These are phyloP conservation scores for Powellomyces hirtus DNA, from an alignment of 192 early-diverging fungal genomes.

Conservation along the genomic window DNA sequence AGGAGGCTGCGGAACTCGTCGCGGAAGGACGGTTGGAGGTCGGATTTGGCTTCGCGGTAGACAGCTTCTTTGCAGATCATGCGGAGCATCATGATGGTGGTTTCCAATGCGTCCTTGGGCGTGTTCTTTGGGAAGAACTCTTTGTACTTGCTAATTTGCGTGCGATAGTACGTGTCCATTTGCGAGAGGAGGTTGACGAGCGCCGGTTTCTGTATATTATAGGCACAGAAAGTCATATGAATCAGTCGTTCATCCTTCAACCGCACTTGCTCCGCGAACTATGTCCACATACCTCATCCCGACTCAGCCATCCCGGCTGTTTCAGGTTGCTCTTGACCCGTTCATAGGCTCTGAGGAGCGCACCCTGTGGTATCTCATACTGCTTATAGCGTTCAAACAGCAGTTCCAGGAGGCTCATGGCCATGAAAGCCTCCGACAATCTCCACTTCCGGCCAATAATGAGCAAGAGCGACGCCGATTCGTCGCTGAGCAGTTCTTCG, in stretches of 20 bases:
- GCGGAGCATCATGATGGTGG: constrained; percentile 49
- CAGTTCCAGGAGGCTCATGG: constrained; percentile 45
- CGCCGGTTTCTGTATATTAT: constrained; percentile 30
- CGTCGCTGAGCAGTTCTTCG: constrained; percentile 41
- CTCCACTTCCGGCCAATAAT: constrained; percentile 40
- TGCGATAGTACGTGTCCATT: constrained; percentile 50
- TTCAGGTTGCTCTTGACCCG: constrained; percentile 42
- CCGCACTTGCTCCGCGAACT: too few relatives aligned
- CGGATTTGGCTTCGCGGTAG: constrained; percentile 45
- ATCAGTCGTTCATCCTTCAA: too few relatives aligned
- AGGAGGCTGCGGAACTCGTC: constrained; percentile 39
- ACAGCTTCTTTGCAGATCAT: constrained; percentile 50
- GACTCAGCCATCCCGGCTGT: constrained; percentile 35
- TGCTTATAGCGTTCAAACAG: constrained; percentile 49
- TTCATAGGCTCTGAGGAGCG: constrained; percentile 45
- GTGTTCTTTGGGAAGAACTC: constrained; percentile 57
- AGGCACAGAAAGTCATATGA: too few relatives aligned
- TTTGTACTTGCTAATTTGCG: constrained; percentile 53
- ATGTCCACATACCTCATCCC: constrained; percentile 30
- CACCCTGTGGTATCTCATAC: constrained; percentile 42
- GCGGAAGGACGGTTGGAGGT: constrained; percentile 41
- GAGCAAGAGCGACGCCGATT: constrained; percentile 39
- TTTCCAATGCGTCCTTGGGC: constrained; percentile 45
- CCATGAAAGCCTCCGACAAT: constrained; percentile 45
- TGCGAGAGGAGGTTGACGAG: constrained; percentile 44